A percentile compares a stretch with the other conserved stretches of the same genome.
These are phyloP conservation scores for Fusarium phyllophilum DNA, from an alignment of 2,329 filamentous ascomycete genomes.

Conservation along the genomic window DNA sequence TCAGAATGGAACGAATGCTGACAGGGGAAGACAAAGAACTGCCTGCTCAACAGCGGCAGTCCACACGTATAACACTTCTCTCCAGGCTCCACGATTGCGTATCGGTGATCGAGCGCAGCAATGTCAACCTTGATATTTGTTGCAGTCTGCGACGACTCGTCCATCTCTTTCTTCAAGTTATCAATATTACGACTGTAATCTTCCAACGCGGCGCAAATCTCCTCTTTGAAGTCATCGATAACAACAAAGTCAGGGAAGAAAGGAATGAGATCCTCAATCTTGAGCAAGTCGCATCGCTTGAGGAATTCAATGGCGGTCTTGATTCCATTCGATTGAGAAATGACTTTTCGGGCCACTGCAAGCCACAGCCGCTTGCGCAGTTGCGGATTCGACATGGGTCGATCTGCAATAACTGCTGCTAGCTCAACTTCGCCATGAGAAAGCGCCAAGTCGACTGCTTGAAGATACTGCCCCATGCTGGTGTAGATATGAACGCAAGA, in stretches of 20 bases:
- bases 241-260: conserved; percentile 99
- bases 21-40: conserved; percentile 98
- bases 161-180: conserved; percentile 90
- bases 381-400: conserved; percentile 79
- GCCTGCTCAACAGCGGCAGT: conserved; percentile 84
- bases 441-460: conserved; percentile 91
- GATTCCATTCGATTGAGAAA: conserved; percentile 86
- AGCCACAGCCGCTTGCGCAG: conserved; percentile 96
- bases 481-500: conserved; percentile 98
- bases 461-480: conserved; percentile 92
- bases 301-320: conserved; percentile 94
- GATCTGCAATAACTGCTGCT: conserved; percentile 87
- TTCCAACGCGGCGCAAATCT: conserved; percentile 93
- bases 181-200: conserved; percentile 95
- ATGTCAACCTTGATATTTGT: conserved; percentile 93
- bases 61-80: conserved; percentile 93
- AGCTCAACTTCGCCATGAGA: conserved; percentile 91
- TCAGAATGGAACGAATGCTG: conserved; percentile 98
- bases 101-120: conserved; percentile 83
- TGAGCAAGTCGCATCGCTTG: conserved; percentile 87
- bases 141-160: conserved; percentile 88
- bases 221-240: conserved; percentile 99
- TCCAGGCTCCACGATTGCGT: conserved; percentile 95
- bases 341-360: conserved; percentile 92
- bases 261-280: conserved; percentile 95